Conservation (phyloP, 139 green algal species). For the Asterochloris sp. region DNA sequence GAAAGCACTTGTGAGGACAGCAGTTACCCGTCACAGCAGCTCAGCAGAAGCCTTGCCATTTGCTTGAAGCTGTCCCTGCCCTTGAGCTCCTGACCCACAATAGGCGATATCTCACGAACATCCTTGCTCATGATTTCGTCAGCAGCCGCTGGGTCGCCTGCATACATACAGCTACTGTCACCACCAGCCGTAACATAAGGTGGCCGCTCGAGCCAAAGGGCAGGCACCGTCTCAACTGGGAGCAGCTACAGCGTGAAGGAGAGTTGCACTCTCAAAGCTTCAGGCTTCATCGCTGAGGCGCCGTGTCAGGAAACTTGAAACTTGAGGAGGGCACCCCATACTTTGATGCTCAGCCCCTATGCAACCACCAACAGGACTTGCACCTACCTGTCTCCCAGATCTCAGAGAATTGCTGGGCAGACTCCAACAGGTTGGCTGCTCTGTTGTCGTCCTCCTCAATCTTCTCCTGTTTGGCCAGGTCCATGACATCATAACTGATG, state of each 20-base stretch:
- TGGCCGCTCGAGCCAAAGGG: neutral
- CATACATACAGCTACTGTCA: neutral
- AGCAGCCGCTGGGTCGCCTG: conserved; percentile 6
- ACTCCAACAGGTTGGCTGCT: conserved; percentile 7
- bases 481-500: conserved; percentile 16
- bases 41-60: neutral
- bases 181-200: neutral
- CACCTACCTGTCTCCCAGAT: conserved; percentile 11
- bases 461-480: neutral
- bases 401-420: conserved; percentile 11
- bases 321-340: no score
- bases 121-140: conserved; percentile 13
- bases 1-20: no score
- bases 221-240: neutral
- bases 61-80: conserved; percentile 12
- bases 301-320: no score
- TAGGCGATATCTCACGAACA: conserved; percentile 8
- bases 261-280: no score
- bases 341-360: neutral
- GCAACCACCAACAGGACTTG: neutral
- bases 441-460: conserved; percentile 3
- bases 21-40: no score
- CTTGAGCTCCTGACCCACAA: conserved; percentile 9
- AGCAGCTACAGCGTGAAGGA: neutral
- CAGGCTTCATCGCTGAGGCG: no score